Base-by-base conservation (phyloP, 2,329 filamentous ascomycete genomes). In the Hypoxylon sp. region DNA sequence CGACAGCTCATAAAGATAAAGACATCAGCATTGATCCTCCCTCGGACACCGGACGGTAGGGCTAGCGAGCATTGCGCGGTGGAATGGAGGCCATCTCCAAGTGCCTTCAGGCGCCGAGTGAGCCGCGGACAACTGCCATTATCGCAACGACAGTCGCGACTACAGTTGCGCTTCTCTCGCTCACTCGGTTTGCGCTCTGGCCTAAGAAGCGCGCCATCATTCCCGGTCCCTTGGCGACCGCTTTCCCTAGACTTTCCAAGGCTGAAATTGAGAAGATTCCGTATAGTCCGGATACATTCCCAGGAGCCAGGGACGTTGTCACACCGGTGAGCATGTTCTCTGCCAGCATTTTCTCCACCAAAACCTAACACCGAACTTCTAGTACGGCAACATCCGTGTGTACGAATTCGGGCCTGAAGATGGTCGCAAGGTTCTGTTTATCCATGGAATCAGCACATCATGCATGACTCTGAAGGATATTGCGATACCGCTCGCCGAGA, bases 391-490 rank as follows among this genome's bases (percentile, higher is more conserved):
- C 32, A 89, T 94, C 58, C 84, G 91, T 37, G 90, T 92, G 21
- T 96, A 96, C 75, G 93, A 96, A 81, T 96, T 91, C 80, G 93
- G 93, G 1, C 91, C 92, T 0, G 84, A 88, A 53, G 78, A 87
- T 57, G 93, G 93, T 6, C 84, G 86, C 47, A 94, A 91, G 73
- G 89, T 96, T 3, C 78, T 96, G 14, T 83, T 96, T 32, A 83
- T 97, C 7, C 93, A 96, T 76, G 93, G 93, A 46, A 95, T 96
- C 75, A 93, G 90, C 65, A 96, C 92, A 0, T 91, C 93, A 0
- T 93, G 91, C 76, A 86, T 94, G 71, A 89, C 91, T 1, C 82
- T 96, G 14, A 85, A 85, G 25, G 85, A 85, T 46, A 78, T 96
- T 32, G 91, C 92, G 27, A 82, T 89, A 71, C 84, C 83, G 19